A percentile compares a stretch with the other conserved stretches of the same genome.
These are phyloP conservation scores for Talaromyces verruculosus DNA, from an alignment of 2,329 filamentous ascomycete genomes.

Conservation along the genomic window DNA sequence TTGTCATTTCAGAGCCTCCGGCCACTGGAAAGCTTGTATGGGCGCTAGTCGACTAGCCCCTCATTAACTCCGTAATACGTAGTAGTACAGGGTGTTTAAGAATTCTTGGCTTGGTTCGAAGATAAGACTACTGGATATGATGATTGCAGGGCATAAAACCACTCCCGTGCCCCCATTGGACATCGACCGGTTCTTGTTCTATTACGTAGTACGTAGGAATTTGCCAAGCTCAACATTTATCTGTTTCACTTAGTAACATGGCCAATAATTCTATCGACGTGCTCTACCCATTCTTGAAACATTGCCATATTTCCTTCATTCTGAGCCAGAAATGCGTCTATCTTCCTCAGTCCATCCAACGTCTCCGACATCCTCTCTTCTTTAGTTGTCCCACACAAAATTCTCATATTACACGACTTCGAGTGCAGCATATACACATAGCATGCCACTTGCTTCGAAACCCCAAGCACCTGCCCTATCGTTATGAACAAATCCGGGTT, in stretches of 20 bases:
- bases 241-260: not conserved
- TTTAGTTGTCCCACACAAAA: slow-evolving; percentile 14
- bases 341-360: not conserved
- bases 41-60: too few species aligned
- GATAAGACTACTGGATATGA: too few species aligned
- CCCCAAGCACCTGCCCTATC: not conserved
- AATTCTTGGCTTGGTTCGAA: too few species aligned
- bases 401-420: not conserved
- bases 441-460: slow-evolving; percentile 14
- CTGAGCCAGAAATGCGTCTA: not conserved
- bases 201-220: too few species aligned
- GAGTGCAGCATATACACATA: not conserved
- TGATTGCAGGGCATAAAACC: too few species aligned
- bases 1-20: too few species aligned
- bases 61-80: too few species aligned
- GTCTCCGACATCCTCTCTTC: slow-evolving; percentile 14
- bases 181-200: too few species aligned
- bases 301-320: not conserved
- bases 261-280: slow-evolving; percentile 1
- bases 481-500: not conserved
- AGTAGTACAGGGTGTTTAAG: too few species aligned
- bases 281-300: not conserved
- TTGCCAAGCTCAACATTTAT: too few species aligned
- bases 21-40: too few species aligned
- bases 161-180: too few species aligned